These are phyloP conservation scores for Leccinum barrowsii DNA, from an alignment of 768 basidiomycete genomes.

Conservation along the genomic window DNA sequence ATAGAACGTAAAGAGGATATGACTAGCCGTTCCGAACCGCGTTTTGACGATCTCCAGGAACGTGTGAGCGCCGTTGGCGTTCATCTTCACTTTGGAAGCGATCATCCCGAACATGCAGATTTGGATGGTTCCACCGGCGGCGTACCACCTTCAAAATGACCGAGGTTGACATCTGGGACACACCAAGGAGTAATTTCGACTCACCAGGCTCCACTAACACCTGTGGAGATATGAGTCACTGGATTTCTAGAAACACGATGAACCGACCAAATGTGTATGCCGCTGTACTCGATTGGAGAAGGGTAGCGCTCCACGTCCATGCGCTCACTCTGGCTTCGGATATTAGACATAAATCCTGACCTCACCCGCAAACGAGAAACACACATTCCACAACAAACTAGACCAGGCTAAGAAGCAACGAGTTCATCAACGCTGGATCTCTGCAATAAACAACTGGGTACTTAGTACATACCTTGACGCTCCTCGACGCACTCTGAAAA, in stretches of 20 bases:
- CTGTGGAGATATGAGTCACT: slow-evolving; percentile 13
- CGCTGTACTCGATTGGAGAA: slow-evolving; percentile 51
- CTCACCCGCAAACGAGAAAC: slow-evolving; percentile 6
- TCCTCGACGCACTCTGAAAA: slow-evolving; percentile 42
- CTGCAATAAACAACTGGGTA: not conserved
- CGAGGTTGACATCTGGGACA: not conserved
- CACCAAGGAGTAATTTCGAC: not conserved
- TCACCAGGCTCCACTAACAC: slow-evolving; percentile 49
- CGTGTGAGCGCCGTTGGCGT: slow-evolving; percentile 55
- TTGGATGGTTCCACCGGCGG: slow-evolving; percentile 50
- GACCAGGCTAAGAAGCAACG: slow-evolving; percentile 36
- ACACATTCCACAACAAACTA: slow-evolving; percentile 49
- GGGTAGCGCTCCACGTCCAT: slow-evolving; percentile 56
- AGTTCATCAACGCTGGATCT: not conserved
- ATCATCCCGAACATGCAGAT: slow-evolving; percentile 51
- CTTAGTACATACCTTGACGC: slow-evolving; percentile 35
- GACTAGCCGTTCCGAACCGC: slow-evolving; percentile 44
- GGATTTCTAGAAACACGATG: not conserved
- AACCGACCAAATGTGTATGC: slow-evolving; percentile 43
- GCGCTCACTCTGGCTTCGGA: slow-evolving; percentile 40
- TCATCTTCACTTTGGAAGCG: slow-evolving; percentile 56
- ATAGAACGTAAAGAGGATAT: slow-evolving; percentile 51
- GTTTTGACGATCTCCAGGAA: slow-evolving; percentile 55
- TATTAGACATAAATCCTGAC: not conserved
- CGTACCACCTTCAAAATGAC: slow-evolving; percentile 41